Base-by-base conservation (phyloP, 1,284 basidiomycete genomes). In the Phellinidium pouzarii region DNA sequence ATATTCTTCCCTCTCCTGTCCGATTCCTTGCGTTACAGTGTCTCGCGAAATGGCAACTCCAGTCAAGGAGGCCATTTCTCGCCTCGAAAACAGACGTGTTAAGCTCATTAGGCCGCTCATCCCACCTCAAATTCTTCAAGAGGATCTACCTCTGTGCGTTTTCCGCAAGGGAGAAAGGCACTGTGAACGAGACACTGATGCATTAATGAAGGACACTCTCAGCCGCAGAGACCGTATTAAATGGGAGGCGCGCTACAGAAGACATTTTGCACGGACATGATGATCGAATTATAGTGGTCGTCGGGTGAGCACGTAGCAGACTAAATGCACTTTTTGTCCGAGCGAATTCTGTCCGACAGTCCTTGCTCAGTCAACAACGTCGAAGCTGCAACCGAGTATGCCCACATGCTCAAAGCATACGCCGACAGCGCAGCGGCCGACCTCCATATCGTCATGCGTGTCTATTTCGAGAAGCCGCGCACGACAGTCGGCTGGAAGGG, bases 401-500 rank as follows among this genome's bases (percentile, higher is more conserved):
- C 93, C 22, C 77, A 76, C 52, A 76, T 85, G 57, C 77, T 98
- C 53, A 81, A 79, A 53, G 79, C 74, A 42, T 98, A 98, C 66
- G 88, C 93, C 6, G 84, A 92, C 41, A 66, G 71, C 17, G 84
- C 89, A 29, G 83, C 82, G 65, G 84, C 90, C 9, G 95, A 98
- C 64, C 78, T 99, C 36, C 80, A 89, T 68, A 97, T 99, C 65
- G 78, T 98, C 62, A 98, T 98, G 94, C 84, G 93, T 41, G 92
- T 94, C 60, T 96, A 96, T 74, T 96, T 95, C 65, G 93, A 95
- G 65, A 95, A 95, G 72, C 94, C 94, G 0, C 78, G 95, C 41
- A 98, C 95, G 9, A 98, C 95, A 0, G 87, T 98, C 50, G 94
- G 94, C 17, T 98, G 95, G 95, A 98, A 98, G 69, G 95, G 95